Percentiles rank a stretch among this genome's conserved stretches.
Conservation (phyloP, 2,329 filamentous ascomycete genomes). For the Monilinia aucupariae region DNA sequence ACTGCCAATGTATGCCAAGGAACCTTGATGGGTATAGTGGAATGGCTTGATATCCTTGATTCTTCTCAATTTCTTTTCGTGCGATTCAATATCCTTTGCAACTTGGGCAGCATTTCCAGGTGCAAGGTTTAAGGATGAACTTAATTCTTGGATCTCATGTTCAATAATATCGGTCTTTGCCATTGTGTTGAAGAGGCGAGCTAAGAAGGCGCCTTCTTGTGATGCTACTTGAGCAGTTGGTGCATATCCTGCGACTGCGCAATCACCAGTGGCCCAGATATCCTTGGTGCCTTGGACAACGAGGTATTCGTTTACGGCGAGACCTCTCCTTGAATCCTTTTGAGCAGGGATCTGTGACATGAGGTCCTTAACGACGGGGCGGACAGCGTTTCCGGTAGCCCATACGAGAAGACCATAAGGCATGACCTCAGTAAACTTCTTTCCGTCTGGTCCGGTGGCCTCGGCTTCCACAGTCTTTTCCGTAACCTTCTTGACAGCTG, state of each 20-base stretch:
- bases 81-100: slow-evolving; percentile 70
- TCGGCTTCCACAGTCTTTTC: slow-evolving; percentile 91
- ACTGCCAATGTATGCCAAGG: slow-evolving; percentile 93
- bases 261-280: slow-evolving; percentile 97
- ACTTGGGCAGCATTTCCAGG: slow-evolving; percentile 61
- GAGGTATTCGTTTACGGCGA: slow-evolving; percentile 97
- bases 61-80: slow-evolving; percentile 80
- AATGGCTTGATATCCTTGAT: slow-evolving; percentile 96
- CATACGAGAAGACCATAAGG: slow-evolving; percentile 96
- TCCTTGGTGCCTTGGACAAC: slow-evolving; percentile 96
- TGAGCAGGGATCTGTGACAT: slow-evolving; percentile 90
- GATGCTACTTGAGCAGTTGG: slow-evolving; percentile 94
- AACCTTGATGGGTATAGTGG: slow-evolving; percentile 97
- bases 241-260: slow-evolving; percentile 93
- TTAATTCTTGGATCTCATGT: slow-evolving; percentile 64
- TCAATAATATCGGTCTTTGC: slow-evolving; percentile 87
- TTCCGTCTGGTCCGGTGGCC: slow-evolving; percentile 72
- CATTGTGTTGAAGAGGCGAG: slow-evolving; percentile 97
- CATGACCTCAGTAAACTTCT: slow-evolving; percentile 73
- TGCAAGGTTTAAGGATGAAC: slow-evolving; percentile 54
- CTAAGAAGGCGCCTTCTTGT: slow-evolving; percentile 93
- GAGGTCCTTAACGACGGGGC: slow-evolving; percentile 82
- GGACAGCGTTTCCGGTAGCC: slow-evolving; percentile 94
- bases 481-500: slow-evolving; percentile 96
- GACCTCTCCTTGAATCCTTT: slow-evolving; percentile 87